Evolutionary conservation across 2,329 filamentous ascomycete genomes (phyloP), one percentile per base, ranked within the genome.

Genomic region (Pseudonectria buxi): DNA sequence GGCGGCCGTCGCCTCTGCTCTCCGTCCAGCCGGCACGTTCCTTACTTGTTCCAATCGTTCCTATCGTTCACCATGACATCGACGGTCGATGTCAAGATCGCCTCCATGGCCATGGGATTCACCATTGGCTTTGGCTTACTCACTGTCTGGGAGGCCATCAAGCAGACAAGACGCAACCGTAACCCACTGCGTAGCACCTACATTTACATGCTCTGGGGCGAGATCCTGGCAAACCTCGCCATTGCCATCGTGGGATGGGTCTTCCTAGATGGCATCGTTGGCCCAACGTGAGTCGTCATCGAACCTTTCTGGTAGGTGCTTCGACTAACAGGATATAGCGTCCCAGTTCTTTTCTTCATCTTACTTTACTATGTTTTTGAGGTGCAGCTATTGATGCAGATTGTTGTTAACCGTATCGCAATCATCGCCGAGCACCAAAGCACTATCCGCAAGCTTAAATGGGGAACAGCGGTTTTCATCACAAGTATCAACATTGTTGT

Each of bases 201-300:
- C 39, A 55, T 68, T 11, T 59, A 61, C 43, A 67, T 69, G 66
- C 51, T 71, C 7, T 71, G 68, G 67, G 53, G 59, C 12, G 66
- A 71, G 35, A 59, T 68, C 5, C 3, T 55, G 1, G 61, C 61
- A 7, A 68, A 64, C 32, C 16, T 64, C 1, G 43, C 46, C 9
- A 64, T 68, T 32, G 54, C 54, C 6, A 46, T 68, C 10, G 39
- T 66, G 3, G 62, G 54, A 4, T 70, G 59, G 53, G 44, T 69
- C 1, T 63, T 62, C 35, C 40, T 70, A 1, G 48, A 60, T 26
- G 59, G 54, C 1, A 40, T 58, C 6, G 46, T 69, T 7, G 43
- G 44, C 3, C 43, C 58, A 7, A 52, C 45, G 58, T 63, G 36
- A 40, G 47, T 27, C 2, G 4, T 4, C 10, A n/a, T n/a, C n/a